A percentile compares a stretch with the other conserved stretches of the same genome.
Evolutionary conservation across 73 alveolate genomes (phyloP).

Genomic region (Uronychia binucleata): DNA sequence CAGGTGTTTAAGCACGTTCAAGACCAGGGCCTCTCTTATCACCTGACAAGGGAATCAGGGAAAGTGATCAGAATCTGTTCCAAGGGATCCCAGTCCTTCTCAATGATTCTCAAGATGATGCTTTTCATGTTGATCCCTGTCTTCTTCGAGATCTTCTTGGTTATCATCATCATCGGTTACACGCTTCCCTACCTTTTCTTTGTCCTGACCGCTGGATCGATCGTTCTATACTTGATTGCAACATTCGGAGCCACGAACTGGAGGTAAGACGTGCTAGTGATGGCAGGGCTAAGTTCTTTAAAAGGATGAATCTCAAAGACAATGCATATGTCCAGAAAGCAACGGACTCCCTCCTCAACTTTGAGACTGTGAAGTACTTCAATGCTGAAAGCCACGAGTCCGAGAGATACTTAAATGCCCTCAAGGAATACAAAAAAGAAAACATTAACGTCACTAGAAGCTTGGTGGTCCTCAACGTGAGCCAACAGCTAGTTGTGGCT

Average conservation of each 20-base stretch:
- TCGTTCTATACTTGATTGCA: constrained; percentile 37
- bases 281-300: constrained; percentile 47
- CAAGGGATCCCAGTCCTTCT: constrained; percentile 61
- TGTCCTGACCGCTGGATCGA: constrained; percentile 18
- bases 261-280: constrained; percentile 6
- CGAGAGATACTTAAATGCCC: constrained; percentile 47
- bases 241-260: constrained; percentile 67
- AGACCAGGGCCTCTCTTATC: constrained; percentile 57
- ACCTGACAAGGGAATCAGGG: constrained; percentile 71
- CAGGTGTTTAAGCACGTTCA: constrained; percentile 70
- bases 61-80: constrained; percentile 54
- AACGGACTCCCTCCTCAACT: constrained; percentile 71
- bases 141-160: constrained; percentile 43
- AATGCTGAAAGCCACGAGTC: constrained; percentile 70
- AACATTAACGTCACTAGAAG: constrained; percentile 43
- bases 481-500: constrained; percentile 35
- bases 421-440: constrained; percentile 39
- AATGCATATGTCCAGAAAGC: constrained; percentile 61
- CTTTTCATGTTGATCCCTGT: constrained; percentile 53
- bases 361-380: constrained; percentile 75
- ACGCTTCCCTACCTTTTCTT: constrained; percentile 35
- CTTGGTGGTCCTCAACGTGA: constrained; percentile 48
- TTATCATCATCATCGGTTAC: constrained; percentile 16
- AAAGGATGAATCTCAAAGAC: constrained; percentile 36
- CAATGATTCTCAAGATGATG: constrained; percentile 37